Conservation (phyloP, 345 rosid species). For the Luvunga scandens region DNA sequence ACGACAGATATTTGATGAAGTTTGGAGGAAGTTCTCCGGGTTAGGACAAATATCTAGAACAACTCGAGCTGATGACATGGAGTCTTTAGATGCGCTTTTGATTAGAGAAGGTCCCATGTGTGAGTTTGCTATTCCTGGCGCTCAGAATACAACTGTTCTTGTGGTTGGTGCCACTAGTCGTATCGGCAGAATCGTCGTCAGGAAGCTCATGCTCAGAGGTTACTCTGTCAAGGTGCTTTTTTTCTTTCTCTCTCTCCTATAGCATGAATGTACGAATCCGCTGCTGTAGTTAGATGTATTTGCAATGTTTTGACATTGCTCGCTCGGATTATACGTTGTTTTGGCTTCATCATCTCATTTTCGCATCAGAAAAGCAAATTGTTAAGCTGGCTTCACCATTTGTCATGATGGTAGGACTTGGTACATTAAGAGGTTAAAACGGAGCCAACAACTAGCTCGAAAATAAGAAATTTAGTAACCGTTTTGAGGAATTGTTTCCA, state of each 20-base stretch:
- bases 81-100: conserved; percentile 59
- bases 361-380: neutral
- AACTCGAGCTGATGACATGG: conserved; percentile 60
- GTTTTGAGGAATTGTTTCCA: neutral
- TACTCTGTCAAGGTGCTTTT: conserved; percentile 72
- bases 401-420: neutral
- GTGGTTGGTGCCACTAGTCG: conserved; percentile 92
- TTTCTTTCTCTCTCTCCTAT: too few species aligned
- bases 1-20: conserved; percentile 85
- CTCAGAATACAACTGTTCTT: conserved; percentile 87
- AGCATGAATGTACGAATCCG: neutral
- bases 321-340: neutral
- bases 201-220: conserved; percentile 97
- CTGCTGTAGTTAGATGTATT: neutral
- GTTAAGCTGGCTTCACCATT: neutral
- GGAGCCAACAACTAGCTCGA: neutral
- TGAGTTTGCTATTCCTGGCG: conserved; percentile 89
- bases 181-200: conserved; percentile 86
- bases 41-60: conserved; percentile 93
- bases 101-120: conserved; percentile 94
- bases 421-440: neutral
- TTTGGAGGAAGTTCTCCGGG: conserved; percentile 95
- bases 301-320: neutral
- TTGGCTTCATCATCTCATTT: neutral
- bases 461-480: neutral